Conservation (phyloP, 2,329 filamentous ascomycete species). For the Eutypella sp. region DNA sequence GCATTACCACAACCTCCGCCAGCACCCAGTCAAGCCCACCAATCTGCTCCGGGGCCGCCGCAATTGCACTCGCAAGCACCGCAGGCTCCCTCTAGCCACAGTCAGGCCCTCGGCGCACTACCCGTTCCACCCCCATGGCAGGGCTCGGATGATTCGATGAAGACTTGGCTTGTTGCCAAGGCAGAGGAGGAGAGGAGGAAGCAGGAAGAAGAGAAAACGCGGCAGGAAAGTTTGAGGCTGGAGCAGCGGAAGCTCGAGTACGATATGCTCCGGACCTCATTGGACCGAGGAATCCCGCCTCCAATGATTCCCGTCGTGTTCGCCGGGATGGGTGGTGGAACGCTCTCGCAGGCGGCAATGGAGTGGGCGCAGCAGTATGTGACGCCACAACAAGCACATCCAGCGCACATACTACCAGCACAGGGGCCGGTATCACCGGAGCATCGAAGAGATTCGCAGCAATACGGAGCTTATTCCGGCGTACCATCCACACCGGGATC, state of each 20-base stretch:
- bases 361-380: conserved; percentile 67
- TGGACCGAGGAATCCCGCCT: conserved; percentile 67
- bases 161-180: conserved; percentile 65
- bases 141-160: conserved; percentile 65
- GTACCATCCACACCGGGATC: conserved; percentile 40
- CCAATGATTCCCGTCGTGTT: conserved; percentile 72
- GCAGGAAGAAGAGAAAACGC: conserved; percentile 69
- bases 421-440: conserved; percentile 50
- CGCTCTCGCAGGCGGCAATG: conserved; percentile 54
- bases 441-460: conserved; percentile 47
- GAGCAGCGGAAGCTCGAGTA: conserved; percentile 71
- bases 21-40: conserved; percentile 25
- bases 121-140: conserved; percentile 65
- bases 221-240: conserved; percentile 59
- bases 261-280: conserved; percentile 64
- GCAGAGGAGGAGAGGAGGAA: conserved; percentile 67
- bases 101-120: conserved; percentile 45
- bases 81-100: conserved; percentile 30
- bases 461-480: conserved; percentile 37
- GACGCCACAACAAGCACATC: conserved; percentile 44
- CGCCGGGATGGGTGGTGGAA: conserved; percentile 62
- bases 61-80: conserved; percentile 27
- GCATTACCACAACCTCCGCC: conserved; percentile 43
- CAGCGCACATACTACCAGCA: conserved; percentile 46
- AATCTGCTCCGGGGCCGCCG: conserved; percentile 20